These are phyloP conservation scores for Cadophora luteo-olivacea DNA, from an alignment of 2,329 filamentous ascomycete species.

Conservation along the genomic window DNA sequence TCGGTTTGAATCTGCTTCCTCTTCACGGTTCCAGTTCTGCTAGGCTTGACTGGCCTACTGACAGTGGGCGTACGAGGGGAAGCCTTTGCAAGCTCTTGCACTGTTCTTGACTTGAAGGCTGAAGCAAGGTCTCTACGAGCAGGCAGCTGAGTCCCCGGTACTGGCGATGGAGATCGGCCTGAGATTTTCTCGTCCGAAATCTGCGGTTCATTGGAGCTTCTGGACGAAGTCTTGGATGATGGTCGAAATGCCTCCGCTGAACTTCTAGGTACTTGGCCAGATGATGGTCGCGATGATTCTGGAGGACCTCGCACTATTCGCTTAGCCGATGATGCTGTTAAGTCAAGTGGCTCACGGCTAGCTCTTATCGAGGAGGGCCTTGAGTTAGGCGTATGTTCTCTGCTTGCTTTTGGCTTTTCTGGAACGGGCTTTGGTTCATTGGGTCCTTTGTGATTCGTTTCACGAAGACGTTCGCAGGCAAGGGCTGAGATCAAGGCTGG, in stretches of 20 bases:
- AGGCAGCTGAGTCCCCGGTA: conserved; percentile 2
- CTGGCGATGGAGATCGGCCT: conserved; percentile 2
- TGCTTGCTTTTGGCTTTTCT: background rate
- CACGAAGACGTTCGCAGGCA: background rate
- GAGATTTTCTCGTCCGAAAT: background rate
- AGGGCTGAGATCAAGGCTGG: conserved; percentile 1
- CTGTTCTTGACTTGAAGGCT: conserved; percentile 10
- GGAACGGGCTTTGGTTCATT: background rate
- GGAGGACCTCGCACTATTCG: background rate
- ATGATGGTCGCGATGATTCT: background rate
- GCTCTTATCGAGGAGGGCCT: conserved; percentile 24
- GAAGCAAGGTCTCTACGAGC: conserved; percentile 16
- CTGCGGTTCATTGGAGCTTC: conserved; percentile 1
- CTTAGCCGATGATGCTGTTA: conserved; percentile 5
- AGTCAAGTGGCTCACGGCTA: background rate
- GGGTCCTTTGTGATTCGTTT: background rate
- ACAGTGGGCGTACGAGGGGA: conserved; percentile 8
- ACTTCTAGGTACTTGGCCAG: background rate
- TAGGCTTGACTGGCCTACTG: background rate
- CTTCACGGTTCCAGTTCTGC: conserved; percentile 3
- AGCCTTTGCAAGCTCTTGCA: background rate
- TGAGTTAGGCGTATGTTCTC: background rate
- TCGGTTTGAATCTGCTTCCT: conserved; percentile 11
- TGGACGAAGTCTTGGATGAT: background rate
- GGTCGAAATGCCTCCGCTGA: conserved; percentile 7